Conservation (phyloP, 306 rosid genomes). For the Comarum palustre region DNA sequence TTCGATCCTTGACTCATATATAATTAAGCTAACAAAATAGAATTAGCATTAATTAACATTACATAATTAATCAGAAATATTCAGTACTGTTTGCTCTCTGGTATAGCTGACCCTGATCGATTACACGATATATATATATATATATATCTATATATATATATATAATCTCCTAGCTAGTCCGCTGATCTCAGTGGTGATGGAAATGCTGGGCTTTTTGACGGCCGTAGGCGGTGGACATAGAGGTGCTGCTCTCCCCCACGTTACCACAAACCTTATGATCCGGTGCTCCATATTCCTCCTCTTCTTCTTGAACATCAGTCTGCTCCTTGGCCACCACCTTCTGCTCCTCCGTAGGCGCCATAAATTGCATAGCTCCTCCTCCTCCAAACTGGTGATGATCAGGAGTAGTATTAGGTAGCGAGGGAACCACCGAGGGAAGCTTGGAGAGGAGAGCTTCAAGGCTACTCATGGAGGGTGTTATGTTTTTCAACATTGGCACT, state of each 20-base stretch:
- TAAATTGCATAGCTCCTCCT: conserved; percentile 48
- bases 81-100: neutral
- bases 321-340: conserved; percentile 64
- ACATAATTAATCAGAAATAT: neutral
- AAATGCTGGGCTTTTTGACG: conserved; percentile 34
- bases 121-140: neutral
- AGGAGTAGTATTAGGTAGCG: neutral
- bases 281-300: conserved; percentile 48
- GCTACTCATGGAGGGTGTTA: conserved; percentile 53
- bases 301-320: conserved; percentile 30
- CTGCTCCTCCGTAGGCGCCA: conserved; percentile 29
- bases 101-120: neutral
- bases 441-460: conserved; percentile 54
- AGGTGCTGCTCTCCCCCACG: conserved; percentile 59
- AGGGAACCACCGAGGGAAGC: conserved; percentile 46
- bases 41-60: neutral
- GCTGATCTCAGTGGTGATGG: conserved; percentile 45
- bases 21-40: neutral
- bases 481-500: conserved; percentile 15
- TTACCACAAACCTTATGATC: conserved; percentile 29
- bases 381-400: conserved; percentile 20
- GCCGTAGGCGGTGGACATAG: conserved; percentile 32
- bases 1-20: neutral
- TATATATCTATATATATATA: neutral
- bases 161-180: neutral